Evolutionary conservation across 768 basidiomycete genomes (phyloP).

Genomic region (Tricholoma furcatifolium): DNA sequence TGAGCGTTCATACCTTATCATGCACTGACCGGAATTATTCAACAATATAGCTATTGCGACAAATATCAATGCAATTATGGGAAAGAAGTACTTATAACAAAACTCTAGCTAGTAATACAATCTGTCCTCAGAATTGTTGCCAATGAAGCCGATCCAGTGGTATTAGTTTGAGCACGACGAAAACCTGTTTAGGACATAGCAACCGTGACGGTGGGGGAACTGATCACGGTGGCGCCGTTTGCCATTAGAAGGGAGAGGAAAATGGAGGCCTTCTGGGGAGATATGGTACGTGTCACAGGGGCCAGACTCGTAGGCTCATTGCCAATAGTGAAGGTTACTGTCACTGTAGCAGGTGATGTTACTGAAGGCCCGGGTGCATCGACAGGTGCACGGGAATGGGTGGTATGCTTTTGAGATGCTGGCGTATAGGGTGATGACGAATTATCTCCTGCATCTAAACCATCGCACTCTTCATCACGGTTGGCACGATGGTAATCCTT

Average conservation of each 20-base stretch:
- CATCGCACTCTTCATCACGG: not conserved
- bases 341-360: slow-evolving; percentile 18
- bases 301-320: slow-evolving; percentile 25
- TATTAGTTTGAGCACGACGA: no score
- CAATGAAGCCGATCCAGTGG: no score
- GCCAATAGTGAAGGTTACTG: slow-evolving; percentile 32
- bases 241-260: slow-evolving; percentile 38
- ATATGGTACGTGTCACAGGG: slow-evolving; percentile 40
- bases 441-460: not conserved
- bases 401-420: not conserved
- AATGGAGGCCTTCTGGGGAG: slow-evolving; percentile 40
- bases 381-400: slow-evolving; percentile 5
- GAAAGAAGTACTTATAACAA: no score
- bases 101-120: no score
- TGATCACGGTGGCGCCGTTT: slow-evolving; percentile 18
- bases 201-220: not conserved
- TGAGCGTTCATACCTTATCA: no score
- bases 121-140: no score
- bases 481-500: not conserved
- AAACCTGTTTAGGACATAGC: no score
- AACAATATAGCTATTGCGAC: no score
- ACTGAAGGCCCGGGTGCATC: slow-evolving; percentile 2
- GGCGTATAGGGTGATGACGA: not conserved
- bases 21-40: no score
- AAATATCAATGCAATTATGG: no score